Base-by-base conservation (phyloP, 1,139 yeast genomes). In the Magnusiomyces clavatus region DNA sequence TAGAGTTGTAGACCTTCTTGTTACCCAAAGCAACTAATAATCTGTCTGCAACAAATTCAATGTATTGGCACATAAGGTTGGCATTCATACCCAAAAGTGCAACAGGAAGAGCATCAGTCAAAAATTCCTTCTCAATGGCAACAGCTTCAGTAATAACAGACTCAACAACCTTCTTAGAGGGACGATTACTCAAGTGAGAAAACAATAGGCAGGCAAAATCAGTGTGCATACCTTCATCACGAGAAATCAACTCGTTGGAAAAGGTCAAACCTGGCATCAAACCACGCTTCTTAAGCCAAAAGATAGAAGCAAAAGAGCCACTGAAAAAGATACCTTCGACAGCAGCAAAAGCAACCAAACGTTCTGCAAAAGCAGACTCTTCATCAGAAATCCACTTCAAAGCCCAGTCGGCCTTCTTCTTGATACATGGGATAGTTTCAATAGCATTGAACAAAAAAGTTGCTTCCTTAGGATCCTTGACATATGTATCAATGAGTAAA, bases 201-300 rank as follows among this genome's bases (percentile, higher is more conserved):
- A 87, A 92, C 69, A 92, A 78, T 67, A 92, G 77, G 73, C 97
- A 90, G 41, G 97, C 97, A 73, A 92, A 92, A 72, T 92, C 99
- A 51, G 98, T 90, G 76, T 92, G 97, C 72, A 89, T 77, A 69
- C 98, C 98, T 76, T 92, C 97, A 72, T 92, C 99, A 74, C 98
- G 88, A 68, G 95, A 87, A 67, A 92, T 94, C 69, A 90, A 81
- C 71, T 90, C 97, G 72, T 92, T 92, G 57, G 97, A 89, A 77
- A 90, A 89, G 50, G 97, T 89, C 64, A 92, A 78, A 66, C 98
- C 99, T 48, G 98, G 98, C 97, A 92, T 89, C 67, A 90, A 77
- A 65, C 97, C 97, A 69, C 96, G 84, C 80, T 89, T 89, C 80
- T 90, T 88, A 68, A 92, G 81, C 97, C 97, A 90, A 76, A 90